These are phyloP conservation scores for Aspergillus asperescens DNA, from an alignment of 495 filamentous ascomycete genomes.

Conservation along the genomic window DNA sequence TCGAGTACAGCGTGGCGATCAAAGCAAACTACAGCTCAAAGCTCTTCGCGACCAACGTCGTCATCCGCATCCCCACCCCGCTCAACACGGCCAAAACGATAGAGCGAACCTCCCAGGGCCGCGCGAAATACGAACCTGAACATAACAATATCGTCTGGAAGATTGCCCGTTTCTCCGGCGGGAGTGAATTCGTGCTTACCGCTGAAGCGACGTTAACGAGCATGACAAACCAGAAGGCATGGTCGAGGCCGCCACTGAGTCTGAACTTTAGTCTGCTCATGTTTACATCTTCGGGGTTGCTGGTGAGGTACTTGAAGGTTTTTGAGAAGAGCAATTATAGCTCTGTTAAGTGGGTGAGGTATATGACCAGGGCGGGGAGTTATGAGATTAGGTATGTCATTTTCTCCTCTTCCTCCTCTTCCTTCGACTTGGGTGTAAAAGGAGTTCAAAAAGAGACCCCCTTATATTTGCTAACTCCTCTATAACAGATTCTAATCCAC, in stretches of 20 bases:
- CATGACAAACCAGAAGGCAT: slow-evolving; percentile 98
- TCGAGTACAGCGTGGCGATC: slow-evolving; percentile 97
- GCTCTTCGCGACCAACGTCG: slow-evolving; percentile 96
- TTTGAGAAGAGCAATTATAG: slow-evolving; percentile 99
- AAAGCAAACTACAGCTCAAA: slow-evolving; percentile 95
- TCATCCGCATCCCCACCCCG: slow-evolving; percentile 90
- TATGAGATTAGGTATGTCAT: slow-evolving; percentile 50
- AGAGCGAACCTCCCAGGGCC: slow-evolving; percentile 90
- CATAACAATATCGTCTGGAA: slow-evolving; percentile 99
- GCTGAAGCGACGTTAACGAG: slow-evolving; percentile 89
- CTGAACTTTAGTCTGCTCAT: slow-evolving; percentile 90
- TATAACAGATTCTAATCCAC: slow-evolving; percentile 10
- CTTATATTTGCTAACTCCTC: neutral
- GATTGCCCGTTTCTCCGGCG: slow-evolving; percentile 92
- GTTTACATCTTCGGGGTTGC: slow-evolving; percentile 90
- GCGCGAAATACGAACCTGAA: slow-evolving; percentile 96
- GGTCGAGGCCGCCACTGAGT: slow-evolving; percentile 89
- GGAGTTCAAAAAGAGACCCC: too few relatives aligned
- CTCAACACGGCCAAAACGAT: slow-evolving; percentile 93
- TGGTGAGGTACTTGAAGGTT: slow-evolving; percentile 96
- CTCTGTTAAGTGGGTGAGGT: slow-evolving; percentile 98
- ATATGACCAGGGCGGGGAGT: slow-evolving; percentile 88
- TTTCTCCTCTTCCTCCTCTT: neutral
- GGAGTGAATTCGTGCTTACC: slow-evolving; percentile 88
- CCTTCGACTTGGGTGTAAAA: neutral